phyloP scores from a whole-genome alignment of 768 basidiomycete genomes.

The Leccinum sublutescens region DNA sequence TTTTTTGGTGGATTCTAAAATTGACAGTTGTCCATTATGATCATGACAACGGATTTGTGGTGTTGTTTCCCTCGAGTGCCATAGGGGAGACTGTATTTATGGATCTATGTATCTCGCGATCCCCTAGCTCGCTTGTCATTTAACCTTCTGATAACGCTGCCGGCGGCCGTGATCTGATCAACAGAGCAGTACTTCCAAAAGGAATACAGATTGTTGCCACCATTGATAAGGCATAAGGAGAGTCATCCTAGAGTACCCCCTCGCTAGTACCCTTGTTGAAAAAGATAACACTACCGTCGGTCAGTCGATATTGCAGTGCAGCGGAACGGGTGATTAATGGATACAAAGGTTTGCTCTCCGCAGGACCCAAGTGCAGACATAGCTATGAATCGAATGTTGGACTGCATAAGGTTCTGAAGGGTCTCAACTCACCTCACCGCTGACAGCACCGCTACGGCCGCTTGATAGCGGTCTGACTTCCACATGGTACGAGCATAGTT shows the following conservation, averaged over 20 bases:
- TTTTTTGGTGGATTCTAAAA: not conserved
- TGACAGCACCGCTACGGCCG: slow-evolving; percentile 74
- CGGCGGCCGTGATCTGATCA: not conserved
- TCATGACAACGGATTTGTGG: not conserved
- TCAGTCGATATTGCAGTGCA: slow-evolving; percentile 70
- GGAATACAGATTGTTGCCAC: not conserved
- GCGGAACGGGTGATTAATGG: slow-evolving; percentile 47
- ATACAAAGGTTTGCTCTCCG: slow-evolving; percentile 32
- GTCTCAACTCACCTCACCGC: slow-evolving; percentile 58
- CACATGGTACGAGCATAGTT: slow-evolving; percentile 65
- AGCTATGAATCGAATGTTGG: slow-evolving; percentile 40
- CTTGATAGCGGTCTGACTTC: slow-evolving; percentile 72
- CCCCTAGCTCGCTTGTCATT: not conserved
- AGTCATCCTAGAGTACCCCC: slow-evolving; percentile 50
- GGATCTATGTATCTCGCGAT: not conserved
- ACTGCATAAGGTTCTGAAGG: not conserved
- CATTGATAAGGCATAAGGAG: not conserved
- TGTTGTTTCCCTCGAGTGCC: not conserved
- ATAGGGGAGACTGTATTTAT: not conserved
- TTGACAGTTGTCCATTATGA: not conserved
- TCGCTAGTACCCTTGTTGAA: slow-evolving; percentile 72
- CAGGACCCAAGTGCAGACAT: slow-evolving; percentile 58
- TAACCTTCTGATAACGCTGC: not conserved
- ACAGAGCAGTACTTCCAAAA: not conserved
- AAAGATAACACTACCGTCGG: slow-evolving; percentile 62